Base-by-base conservation (phyloP, 2,329 filamentous ascomycete species). In the Hypoxylon sp. region DNA sequence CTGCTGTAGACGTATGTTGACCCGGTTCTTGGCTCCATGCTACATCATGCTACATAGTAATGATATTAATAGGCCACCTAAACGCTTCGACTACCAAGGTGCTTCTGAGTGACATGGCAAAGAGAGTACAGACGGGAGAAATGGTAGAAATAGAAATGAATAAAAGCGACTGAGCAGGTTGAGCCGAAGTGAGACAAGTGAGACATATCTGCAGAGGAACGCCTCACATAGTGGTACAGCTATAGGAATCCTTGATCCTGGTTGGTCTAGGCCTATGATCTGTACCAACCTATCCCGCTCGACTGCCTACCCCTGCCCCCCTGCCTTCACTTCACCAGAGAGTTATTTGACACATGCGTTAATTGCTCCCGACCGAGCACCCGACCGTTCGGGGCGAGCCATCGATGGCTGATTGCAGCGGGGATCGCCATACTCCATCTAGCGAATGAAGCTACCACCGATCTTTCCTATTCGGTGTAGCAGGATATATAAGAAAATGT, bases 351-450 rank as follows among this genome's bases (percentile, higher is more conserved):
- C 60, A 53, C 51, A 62, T 54, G 51, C 50, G 53, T 64, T 58
- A 59, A 64, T 67, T 24, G 37, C 56, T 46, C 46, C 64, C 46
- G 51, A 61, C 60, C 50, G 15, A 62, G 58, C 48, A 62, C 61
- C 64, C 64, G 61, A 64, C 64, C 58, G 64, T 67, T 64, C 57
- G 64, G 64, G 20, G 57, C 61, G 64, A 61, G 17, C 64, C 47
- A 39, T 43, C 20, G 56, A 44, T 22, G 41, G 30, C 44, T 58
- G 26, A 52, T 52, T 51, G 15, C 49, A 47, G 44, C 48, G 48
- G 60, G 50, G 61, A 61, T 65, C 53, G 48, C 44, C 53, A 43
- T 47, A 43, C 37, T 51, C 43, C 44, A 6, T 26, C n/a, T 20
- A 56, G 50, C 51, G 49, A 63, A 50, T 57, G 46, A 26, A 32